A percentile compares a stretch with the other conserved stretches of the same genome.
Conservation (phyloP, 768 basidiomycete genomes). For the Tephrocybe sp. region DNA sequence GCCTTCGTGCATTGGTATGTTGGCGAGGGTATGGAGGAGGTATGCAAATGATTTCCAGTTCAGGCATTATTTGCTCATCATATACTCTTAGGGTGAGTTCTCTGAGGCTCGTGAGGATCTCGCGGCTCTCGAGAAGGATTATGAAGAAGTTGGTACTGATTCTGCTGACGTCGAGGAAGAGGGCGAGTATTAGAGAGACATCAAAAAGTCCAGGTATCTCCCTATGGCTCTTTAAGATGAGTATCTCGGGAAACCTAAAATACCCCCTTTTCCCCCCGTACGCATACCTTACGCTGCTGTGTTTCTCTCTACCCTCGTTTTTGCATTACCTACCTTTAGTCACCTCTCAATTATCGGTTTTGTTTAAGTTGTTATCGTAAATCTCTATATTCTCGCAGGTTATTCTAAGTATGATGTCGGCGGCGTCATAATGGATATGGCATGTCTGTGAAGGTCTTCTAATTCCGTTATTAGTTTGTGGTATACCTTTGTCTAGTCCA, state of each 20-base stretch:
- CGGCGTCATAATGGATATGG: not conserved
- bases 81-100: slow-evolving; percentile 76
- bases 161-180: slow-evolving; percentile 73
- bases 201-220: slow-evolving; percentile 8
- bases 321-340: slow-evolving; percentile 16
- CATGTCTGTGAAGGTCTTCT: not conserved
- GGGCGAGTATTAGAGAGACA: slow-evolving; percentile 49
- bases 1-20: slow-evolving; percentile 95
- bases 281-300: slow-evolving; percentile 16
- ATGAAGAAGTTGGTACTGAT: slow-evolving; percentile 85
- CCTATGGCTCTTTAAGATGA: slow-evolving; percentile 11
- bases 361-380: slow-evolving; percentile 10
- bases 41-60: slow-evolving; percentile 19
- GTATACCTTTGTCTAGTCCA: not conserved
- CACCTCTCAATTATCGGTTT: slow-evolving; percentile 12
- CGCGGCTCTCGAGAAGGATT: slow-evolving; percentile 95
- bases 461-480: not conserved
- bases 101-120: slow-evolving; percentile 98
- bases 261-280: slow-evolving; percentile 17
- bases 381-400: slow-evolving; percentile 5
- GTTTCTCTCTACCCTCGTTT: slow-evolving; percentile 10
- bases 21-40: slow-evolving; percentile 99
- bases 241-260: slow-evolving; percentile 16
- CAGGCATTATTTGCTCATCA: not conserved
- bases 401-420: not conserved